Percentiles rank a stretch among this genome's conserved stretches.
Conservation (phyloP, 202 grass and related monocot species). For the Digitaria exilis region DNA sequence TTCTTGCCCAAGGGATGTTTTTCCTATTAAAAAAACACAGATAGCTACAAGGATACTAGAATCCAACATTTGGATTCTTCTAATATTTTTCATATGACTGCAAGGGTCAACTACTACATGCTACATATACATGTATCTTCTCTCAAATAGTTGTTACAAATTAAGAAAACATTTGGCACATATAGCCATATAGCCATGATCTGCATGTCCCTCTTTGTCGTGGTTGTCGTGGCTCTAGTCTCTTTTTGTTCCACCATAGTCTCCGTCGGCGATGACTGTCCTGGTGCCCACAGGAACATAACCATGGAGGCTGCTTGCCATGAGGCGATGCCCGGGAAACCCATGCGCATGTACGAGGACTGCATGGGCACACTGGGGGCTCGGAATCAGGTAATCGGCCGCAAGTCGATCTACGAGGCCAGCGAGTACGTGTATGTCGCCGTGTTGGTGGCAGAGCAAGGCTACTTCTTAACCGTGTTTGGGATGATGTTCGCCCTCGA, state of each 20-base stretch:
- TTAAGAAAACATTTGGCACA: neutral
- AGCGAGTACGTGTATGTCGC: neutral
- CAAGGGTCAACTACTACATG: neutral
- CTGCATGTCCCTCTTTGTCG: neutral
- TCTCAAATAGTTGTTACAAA: neutral
- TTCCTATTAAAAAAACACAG: neutral
- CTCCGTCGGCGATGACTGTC: neutral
- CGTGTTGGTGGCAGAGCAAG: neutral
- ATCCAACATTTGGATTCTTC: neutral
- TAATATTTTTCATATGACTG: neutral
- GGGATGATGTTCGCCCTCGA: neutral
- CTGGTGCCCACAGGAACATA: neutral
- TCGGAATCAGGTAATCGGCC: neutral
- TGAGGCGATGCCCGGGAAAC: neutral
- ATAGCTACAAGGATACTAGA: too few relatives aligned
- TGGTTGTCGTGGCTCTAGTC: neutral
- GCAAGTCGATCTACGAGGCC: neutral
- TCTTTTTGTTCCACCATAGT: neutral
- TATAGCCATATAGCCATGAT: too few relatives aligned
- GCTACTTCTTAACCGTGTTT: neutral
- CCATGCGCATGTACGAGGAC: neutral
- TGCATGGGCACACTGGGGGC: neutral
- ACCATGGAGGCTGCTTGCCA: neutral
- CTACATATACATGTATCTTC: neutral
- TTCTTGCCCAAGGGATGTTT: neutral